Evolutionary conservation across 2,329 filamentous ascomycete species (phyloP).

Genomic region (Diaporthe amygdali): DNA sequence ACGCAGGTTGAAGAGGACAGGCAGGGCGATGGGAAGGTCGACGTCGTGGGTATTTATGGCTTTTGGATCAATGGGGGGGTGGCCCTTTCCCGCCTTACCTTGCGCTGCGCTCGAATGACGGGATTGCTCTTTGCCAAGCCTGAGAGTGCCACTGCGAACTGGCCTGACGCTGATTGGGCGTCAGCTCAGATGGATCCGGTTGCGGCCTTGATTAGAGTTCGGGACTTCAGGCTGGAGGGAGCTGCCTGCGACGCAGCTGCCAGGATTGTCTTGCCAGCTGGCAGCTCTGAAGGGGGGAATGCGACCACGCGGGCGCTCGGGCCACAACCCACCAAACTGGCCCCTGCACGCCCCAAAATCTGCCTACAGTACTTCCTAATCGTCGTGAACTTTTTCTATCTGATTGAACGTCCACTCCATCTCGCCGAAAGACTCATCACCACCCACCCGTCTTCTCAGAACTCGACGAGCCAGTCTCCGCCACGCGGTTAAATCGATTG

Average conservation of each 20-base stretch:
- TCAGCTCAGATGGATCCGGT: background rate
- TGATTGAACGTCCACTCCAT: background rate
- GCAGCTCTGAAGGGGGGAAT: background rate
- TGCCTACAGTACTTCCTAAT: background rate
- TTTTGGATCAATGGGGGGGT: conserved; percentile 6
- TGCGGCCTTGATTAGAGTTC: background rate
- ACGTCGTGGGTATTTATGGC: conserved; percentile 25
- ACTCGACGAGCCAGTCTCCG: conserved; percentile 99
- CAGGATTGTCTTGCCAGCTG: background rate
- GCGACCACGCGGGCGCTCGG: background rate
- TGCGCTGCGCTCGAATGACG: conserved; percentile 19
- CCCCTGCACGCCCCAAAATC: conserved; percentile 31
- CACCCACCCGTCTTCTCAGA: conserved; percentile 49
- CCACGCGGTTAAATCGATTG: conserved; percentile 99
- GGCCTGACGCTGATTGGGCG: conserved; percentile 10
- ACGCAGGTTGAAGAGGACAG: background rate
- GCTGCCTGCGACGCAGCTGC: background rate
- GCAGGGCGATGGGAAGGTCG: conserved; percentile 4
- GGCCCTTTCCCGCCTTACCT: background rate
- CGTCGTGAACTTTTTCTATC: conserved; percentile 33
- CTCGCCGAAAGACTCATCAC: conserved; percentile 36
- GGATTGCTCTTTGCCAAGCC: conserved; percentile 16
- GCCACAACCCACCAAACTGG: conserved; percentile 17
- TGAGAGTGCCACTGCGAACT: conserved; percentile 9
- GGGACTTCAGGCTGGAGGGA: background rate